Conservation (phyloP, 78 protist genomes). For the Dictyostelium purpureum region DNA sequence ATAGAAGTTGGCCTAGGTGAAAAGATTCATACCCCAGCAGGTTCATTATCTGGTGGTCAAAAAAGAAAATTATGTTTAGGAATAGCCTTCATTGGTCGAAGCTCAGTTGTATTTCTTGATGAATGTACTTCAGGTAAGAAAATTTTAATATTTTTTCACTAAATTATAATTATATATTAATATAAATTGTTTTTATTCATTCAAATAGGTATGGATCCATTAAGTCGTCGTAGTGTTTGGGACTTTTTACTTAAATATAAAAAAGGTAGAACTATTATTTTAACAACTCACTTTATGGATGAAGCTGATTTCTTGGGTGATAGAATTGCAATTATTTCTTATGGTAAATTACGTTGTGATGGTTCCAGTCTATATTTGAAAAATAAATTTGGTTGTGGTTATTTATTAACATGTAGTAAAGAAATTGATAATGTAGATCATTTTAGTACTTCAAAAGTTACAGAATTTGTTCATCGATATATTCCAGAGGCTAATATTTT, state of each 20-base stretch:
- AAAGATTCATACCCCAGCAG: background rate
- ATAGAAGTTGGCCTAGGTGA: conserved; percentile 30
- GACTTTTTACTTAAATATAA: conserved; percentile 77
- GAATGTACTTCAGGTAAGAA: conserved; percentile 89
- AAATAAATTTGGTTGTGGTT: conserved; percentile 92
- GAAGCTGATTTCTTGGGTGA: conserved; percentile 97
- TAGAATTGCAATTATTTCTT: conserved; percentile 93
- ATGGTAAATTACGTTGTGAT: conserved; percentile 78
- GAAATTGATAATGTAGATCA: background rate
- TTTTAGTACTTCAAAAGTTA: conserved; percentile 10
- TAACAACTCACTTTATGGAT: conserved; percentile 96
- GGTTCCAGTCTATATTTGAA: conserved; percentile 90
- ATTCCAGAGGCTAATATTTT: conserved; percentile 25
- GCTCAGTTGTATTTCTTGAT: conserved; percentile 84
- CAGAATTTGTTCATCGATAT: conserved; percentile 3
- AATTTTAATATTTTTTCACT: too few relatives aligned
- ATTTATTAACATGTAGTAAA: conserved; percentile 55
- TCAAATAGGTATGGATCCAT: conserved; percentile 92
- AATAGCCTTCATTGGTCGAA: conserved; percentile 85
- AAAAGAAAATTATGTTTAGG: conserved; percentile 86
- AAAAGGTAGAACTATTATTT: conserved; percentile 77
- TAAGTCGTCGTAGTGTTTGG: conserved; percentile 84
- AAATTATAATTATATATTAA: too few relatives aligned
- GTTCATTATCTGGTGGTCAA: conserved; percentile 87
- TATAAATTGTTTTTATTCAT: too few relatives aligned